Percentiles rank a stretch among this genome's conserved stretches.
Conservation (phyloP, 1,139 yeast species). For the Blastobotrys buckinghamii region DNA sequence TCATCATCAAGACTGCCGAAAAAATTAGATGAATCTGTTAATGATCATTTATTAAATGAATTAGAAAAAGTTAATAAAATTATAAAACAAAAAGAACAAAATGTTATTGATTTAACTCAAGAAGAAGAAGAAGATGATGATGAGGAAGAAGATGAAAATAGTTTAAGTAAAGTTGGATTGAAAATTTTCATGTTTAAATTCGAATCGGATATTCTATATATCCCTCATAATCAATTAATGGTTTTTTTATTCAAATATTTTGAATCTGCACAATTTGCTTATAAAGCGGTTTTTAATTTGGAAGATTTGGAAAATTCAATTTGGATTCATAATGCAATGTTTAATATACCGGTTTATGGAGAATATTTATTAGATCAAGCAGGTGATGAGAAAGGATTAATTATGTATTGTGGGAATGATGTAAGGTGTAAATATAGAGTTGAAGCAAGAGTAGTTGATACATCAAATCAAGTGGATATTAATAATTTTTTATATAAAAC, state of each 20-base stretch:
- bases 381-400: not conserved
- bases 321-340: slow-evolving; percentile 1
- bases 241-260: not conserved
- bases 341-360: not conserved
- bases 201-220: not conserved
- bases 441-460: not conserved
- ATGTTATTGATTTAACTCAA: not conserved
- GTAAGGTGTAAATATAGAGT: not conserved
- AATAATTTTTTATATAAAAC: not conserved
- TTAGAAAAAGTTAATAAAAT: not conserved
- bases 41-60: not conserved
- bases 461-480: not conserved
- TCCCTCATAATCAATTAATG: not conserved
- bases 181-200: not conserved
- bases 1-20: too few species aligned
- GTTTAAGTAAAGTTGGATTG: not conserved
- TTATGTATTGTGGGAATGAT: not conserved
- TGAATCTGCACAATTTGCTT: not conserved
- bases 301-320: slow-evolving; percentile 7
- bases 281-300: not conserved
- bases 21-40: too few species aligned
- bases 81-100: not conserved
- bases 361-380: too few species aligned
- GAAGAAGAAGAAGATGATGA: not conserved
- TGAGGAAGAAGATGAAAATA: not conserved